Evolutionary conservation across 306 rosid species (phyloP).

Genomic region (Ammopiptanthus mongolicus): DNA sequence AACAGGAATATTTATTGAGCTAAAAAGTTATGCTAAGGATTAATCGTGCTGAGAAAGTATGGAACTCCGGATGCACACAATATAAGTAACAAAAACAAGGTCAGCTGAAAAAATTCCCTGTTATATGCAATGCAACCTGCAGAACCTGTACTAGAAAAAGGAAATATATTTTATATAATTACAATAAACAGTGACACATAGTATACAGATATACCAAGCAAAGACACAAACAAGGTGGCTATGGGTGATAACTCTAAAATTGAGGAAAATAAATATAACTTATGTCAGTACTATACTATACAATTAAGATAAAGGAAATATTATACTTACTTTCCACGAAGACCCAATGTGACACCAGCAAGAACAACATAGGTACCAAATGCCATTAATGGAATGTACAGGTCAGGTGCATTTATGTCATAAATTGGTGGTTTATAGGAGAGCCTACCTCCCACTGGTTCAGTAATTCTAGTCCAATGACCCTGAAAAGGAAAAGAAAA

Average conservation of each 20-base stretch:
- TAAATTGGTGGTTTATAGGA: conserved; percentile 81
- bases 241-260: not conserved
- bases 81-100: not conserved
- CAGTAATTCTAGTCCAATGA: conserved; percentile 95
- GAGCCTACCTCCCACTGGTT: conserved; percentile 96
- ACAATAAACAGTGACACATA: not conserved
- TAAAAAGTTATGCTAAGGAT: not conserved
- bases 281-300: not conserved
- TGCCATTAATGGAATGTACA: conserved; percentile 77
- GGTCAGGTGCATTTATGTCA: conserved; percentile 81
- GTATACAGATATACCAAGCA: not conserved
- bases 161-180: not conserved
- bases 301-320: not conserved
- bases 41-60: not conserved
- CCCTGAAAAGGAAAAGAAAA: conserved; percentile 52
- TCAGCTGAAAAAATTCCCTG: not conserved
- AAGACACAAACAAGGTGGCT: not conserved
- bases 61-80: not conserved
- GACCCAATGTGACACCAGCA: conserved; percentile 74
- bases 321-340: conserved; percentile 63
- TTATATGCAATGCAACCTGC: not conserved
- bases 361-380: conserved; percentile 77
- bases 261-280: not conserved
- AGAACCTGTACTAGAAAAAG: not conserved
- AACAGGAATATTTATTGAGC: not conserved